Evolutionary conservation across 73 alveolate genomes (phyloP), one percentile per base, ranked within the genome.

Genomic region (Symbiodinium pilosum): DNA sequence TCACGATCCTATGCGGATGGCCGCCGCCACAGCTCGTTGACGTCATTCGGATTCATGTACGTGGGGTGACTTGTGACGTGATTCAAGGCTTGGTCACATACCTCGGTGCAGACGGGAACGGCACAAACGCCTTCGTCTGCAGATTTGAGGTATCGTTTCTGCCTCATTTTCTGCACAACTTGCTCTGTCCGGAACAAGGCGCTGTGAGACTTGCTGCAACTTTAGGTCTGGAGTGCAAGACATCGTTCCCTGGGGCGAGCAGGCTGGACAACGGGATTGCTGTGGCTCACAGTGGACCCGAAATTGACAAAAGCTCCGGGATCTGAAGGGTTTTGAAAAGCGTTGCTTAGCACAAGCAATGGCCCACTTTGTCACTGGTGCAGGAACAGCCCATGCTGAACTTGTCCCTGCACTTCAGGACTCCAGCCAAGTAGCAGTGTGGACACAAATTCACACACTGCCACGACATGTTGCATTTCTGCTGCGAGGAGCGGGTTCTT

Each of bases 191-290:
- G 75, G 36, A 47, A 52, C 21, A 1, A 51, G 12, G 71, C 71
- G n/a, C 71, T 54, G 16, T 54, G 71, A n/a, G n/a, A n/a, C n/a
- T 47, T 14, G 59, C 14, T 47, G 59, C 6, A 47, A 9, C n/a
- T 30, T 47, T 0, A 88, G 95, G 95, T 88, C 95, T 59, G 95
- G 95, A 14, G 68, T 88, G 28, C 95, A 88, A 42, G 95, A 88
- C 95, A 88, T 88, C 28, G 95, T 88, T 32, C 95, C 95, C 44
- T 88, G 95, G 95, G 47, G 42, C 51, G 95, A 88, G 41, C 95
- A 88, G 95, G 95, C 42, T 32, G 26, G 85, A 7, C 77, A 20
- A 14, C 36, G 30, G n/a, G 30, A 4, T 59, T 14, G 11, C 36
- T 59, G 77, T 59, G 11, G n/a, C n/a, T n/a, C n/a, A n/a, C n/a